These are phyloP conservation scores for Spathaspora sp. DNA, from an alignment of 805 yeast genomes.

Conservation along the genomic window DNA sequence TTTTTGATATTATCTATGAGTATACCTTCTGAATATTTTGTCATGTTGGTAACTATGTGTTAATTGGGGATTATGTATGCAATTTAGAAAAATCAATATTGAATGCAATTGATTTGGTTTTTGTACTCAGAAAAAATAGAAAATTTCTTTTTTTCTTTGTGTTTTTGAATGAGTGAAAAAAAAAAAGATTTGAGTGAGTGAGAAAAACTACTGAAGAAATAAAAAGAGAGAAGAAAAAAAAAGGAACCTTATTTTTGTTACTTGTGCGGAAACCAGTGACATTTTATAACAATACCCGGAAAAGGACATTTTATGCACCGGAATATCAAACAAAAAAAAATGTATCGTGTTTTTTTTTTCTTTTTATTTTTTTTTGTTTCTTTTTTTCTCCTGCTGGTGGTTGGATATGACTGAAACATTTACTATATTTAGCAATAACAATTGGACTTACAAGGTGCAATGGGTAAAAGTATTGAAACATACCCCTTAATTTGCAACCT, in stretches of 20 bases:
- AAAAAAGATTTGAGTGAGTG: neutral
- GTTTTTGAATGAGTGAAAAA: neutral
- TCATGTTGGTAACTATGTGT: constrained; percentile 2
- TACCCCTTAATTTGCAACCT: neutral
- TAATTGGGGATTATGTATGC: neutral
- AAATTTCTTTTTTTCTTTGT: neutral
- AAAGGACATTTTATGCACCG: neutral
- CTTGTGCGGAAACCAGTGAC: neutral
- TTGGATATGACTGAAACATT: neutral
- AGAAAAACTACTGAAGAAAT: neutral
- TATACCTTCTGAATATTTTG: constrained; percentile 4
- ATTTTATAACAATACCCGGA: neutral
- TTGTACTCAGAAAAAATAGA: neutral
- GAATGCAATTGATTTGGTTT: neutral
- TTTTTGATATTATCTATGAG: constrained; percentile 16
- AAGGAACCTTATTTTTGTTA: neutral
- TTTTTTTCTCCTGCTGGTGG: neutral
- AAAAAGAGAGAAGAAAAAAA: neutral
- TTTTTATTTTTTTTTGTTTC: neutral
- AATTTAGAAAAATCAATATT: neutral
- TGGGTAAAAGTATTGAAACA: no score
- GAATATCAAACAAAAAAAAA: neutral
- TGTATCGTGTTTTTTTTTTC: neutral
- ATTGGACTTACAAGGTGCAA: no score
- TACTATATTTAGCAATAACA: no score